A percentile compares a stretch with the other conserved stretches of the same genome.
These are phyloP conservation scores for Panicum virgatum DNA, from an alignment of 202 grass and related monocot genomes.

Conservation along the genomic window DNA sequence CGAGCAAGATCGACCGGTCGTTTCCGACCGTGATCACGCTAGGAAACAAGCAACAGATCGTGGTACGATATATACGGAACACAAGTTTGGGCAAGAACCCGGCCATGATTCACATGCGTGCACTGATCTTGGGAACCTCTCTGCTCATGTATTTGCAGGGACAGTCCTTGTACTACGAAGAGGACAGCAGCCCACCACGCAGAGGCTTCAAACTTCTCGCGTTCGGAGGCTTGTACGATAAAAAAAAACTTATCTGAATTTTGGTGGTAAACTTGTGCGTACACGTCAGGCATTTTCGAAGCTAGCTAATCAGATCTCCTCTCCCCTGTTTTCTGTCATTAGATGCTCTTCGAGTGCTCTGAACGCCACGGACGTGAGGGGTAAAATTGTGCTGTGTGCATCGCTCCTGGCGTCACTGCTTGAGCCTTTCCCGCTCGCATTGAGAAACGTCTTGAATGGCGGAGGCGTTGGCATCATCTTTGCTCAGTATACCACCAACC, in stretches of 20 bases:
- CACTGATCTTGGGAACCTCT: neutral
- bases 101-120: neutral
- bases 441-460: neutral
- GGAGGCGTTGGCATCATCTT: slow-evolving; percentile 5
- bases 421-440: too few relatives aligned
- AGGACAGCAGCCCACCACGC: neutral
- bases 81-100: too few relatives aligned
- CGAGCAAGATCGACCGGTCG: slow-evolving; percentile 38
- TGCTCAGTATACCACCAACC: neutral
- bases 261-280: too few relatives aligned
- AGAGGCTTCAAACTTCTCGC: neutral
- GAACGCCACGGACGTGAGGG: neutral
- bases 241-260: too few relatives aligned
- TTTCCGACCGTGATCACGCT: slow-evolving; percentile 27
- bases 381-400: neutral
- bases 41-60: slow-evolving; percentile 19
- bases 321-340: too few relatives aligned
- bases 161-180: slow-evolving; percentile 23
- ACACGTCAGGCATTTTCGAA: too few relatives aligned
- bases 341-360: too few relatives aligned
- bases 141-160: slow-evolving; percentile 23
- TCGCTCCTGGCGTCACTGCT: too few relatives aligned
- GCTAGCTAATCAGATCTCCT: too few relatives aligned
- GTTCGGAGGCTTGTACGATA: neutral
- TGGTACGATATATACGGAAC: neutral